Evolutionary conservation across 1,139 yeast genomes (phyloP).

Genomic region (Arxiozyma bovina): DNA sequence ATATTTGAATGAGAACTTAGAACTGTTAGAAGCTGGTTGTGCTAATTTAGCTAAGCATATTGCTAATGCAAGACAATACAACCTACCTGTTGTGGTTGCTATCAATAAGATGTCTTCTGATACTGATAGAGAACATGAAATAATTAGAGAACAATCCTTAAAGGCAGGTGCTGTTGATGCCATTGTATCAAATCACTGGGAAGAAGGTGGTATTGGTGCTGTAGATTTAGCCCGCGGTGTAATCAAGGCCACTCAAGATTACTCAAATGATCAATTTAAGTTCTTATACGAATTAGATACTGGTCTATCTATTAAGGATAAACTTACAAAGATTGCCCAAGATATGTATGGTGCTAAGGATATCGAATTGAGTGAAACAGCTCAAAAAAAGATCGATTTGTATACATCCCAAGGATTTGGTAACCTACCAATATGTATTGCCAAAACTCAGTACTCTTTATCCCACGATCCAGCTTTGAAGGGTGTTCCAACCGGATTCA

Average conservation of each 20-base stretch:
- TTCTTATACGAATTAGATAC: constrained; percentile 50
- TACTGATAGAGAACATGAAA: constrained; percentile 55
- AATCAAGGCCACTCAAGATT: constrained; percentile 41
- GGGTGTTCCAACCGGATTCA: constrained; percentile 74
- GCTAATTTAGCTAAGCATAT: constrained; percentile 71
- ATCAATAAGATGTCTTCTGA: constrained; percentile 69
- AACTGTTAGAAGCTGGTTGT: constrained; percentile 54
- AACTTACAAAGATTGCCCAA: constrained; percentile 53
- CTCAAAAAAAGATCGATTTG: constrained; percentile 55
- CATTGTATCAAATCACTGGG: constrained; percentile 72
- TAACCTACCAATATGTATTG: constrained; percentile 70
- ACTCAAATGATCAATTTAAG: constrained; percentile 25
- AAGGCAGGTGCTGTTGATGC: constrained; percentile 72
- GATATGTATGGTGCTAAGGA: constrained; percentile 71
- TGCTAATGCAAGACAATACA: constrained; percentile 57
- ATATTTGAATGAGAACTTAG: constrained; percentile 59
- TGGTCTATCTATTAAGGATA: constrained; percentile 52
- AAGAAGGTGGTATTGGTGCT: constrained; percentile 72
- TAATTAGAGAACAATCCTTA: constrained; percentile 53
- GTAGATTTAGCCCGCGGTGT: constrained; percentile 59
- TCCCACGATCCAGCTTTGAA: constrained; percentile 75
- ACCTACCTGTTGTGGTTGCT: constrained; percentile 74
- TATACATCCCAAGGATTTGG: constrained; percentile 66
- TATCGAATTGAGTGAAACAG: constrained; percentile 58
- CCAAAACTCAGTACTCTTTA: constrained; percentile 75